Evolutionary conservation across 73 alveolate species (phyloP).

Genomic region (Symbiodinium pilosum): DNA sequence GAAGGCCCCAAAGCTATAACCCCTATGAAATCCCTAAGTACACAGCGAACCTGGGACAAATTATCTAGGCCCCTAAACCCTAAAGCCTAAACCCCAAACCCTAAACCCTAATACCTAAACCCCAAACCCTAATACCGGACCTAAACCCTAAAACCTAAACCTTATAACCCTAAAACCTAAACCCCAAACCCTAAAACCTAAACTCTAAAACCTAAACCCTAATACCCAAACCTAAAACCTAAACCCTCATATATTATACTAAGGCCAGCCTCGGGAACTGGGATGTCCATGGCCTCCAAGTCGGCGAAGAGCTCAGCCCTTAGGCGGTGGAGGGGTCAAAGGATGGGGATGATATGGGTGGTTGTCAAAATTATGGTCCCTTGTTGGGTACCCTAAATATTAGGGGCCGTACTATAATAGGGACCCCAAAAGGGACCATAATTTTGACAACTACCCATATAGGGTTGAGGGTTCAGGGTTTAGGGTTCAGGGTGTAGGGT

Average conservation of each 20-base stretch:
- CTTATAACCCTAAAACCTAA: background rate
- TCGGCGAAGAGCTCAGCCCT: slow-evolving; percentile 57
- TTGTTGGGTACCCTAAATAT: too few species aligned
- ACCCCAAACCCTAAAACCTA: background rate
- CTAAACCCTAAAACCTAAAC: background rate
- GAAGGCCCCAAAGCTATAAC: too few species aligned
- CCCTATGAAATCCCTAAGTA: too few species aligned
- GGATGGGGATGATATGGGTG: too few species aligned
- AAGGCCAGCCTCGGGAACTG: slow-evolving; percentile 41
- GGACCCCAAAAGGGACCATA: background rate
- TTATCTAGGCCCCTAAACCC: too few species aligned
- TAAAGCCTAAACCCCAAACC: too few species aligned
- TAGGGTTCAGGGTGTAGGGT: background rate
- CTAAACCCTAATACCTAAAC: background rate
- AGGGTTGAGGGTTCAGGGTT: background rate
- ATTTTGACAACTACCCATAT: background rate
- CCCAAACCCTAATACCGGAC: background rate
- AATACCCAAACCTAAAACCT: background rate
- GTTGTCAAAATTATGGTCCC: too few species aligned
- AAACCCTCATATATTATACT: background rate
- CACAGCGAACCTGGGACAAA: too few species aligned
- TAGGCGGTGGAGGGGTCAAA: background rate
- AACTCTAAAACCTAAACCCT: background rate
- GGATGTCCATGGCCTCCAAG: slow-evolving; percentile 51
- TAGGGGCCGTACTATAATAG: too few species aligned